A percentile compares a stretch with the other conserved stretches of the same genome.
Evolutionary conservation across 176 grass and related monocot genomes (phyloP).

Genomic region (Rhipidocladum racemiflorum): DNA sequence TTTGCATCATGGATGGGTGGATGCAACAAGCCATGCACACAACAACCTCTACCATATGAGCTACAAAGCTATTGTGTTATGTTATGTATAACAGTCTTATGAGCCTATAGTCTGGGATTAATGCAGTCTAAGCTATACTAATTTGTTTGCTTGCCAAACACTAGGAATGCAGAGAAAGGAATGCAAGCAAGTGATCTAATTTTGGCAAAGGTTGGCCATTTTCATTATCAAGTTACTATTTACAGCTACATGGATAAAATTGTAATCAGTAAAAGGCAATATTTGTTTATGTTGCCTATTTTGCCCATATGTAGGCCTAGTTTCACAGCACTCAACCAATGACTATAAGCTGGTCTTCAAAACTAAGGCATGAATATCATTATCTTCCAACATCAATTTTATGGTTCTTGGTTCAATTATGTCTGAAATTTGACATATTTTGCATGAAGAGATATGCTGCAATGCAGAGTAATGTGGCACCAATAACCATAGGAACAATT

Average conservation of each 20-base stretch:
- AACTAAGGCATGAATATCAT: conserved; percentile 55
- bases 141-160: conserved; percentile 9
- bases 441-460: conserved; percentile 64
- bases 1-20: too few relatives aligned
- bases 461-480: conserved; percentile 50
- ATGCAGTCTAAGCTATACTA: conserved; percentile 16
- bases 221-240: not conserved
- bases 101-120: conserved; percentile 11
- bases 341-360: conserved; percentile 73
- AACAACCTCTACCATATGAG: too few relatives aligned
- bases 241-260: not conserved
- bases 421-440: conserved; percentile 5
- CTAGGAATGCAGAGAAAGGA: conserved; percentile 67
- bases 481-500: conserved; percentile 42
- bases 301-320: conserved; percentile 50
- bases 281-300: not conserved
- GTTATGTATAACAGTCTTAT: too few relatives aligned
- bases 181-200: conserved; percentile 61
- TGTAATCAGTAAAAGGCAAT: not conserved
- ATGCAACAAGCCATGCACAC: too few relatives aligned
- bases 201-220: conserved; percentile 58
- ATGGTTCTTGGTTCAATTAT: conserved; percentile 13
- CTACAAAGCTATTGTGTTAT: too few relatives aligned
- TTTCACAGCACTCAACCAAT: conserved; percentile 76
- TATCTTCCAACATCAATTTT: not conserved